These are phyloP conservation scores for Scheffersomyces ergatensis DNA, from an alignment of 805 yeast species.

Conservation along the genomic window DNA sequence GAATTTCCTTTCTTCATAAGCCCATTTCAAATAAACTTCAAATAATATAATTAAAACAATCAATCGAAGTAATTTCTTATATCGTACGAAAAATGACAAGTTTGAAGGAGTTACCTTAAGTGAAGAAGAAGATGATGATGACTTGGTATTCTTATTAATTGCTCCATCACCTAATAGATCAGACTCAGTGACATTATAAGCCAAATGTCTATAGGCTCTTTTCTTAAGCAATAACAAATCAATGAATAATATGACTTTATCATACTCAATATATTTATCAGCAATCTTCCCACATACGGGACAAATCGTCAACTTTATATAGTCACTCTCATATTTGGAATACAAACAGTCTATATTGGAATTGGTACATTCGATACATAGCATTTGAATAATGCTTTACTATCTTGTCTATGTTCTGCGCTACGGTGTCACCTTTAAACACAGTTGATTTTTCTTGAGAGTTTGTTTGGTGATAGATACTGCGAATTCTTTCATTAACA, in stretches of 20 bases:
- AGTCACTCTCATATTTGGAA: constrained; percentile 70
- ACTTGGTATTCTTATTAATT: no score
- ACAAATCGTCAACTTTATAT: constrained; percentile 79
- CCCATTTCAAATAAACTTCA: constrained; percentile 92
- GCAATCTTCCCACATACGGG: constrained; percentile 68
- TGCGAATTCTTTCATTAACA: no score
- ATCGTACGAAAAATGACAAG: constrained; percentile 12
- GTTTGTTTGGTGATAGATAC: no score
- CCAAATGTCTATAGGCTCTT: constrained; percentile 84
- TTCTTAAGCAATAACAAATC: constrained; percentile 83
- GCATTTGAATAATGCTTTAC: constrained; percentile 45
- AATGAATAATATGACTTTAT: constrained; percentile 76
- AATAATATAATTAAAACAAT: constrained; percentile 67
- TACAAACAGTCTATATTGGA: constrained; percentile 60
- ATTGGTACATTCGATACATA: constrained; percentile 84
- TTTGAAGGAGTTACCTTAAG: no score
- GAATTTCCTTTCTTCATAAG: constrained; percentile 69
- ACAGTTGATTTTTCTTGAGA: no score
- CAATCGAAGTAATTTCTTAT: constrained; percentile 37
- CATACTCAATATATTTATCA: constrained; percentile 90
- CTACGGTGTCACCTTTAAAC: no score
- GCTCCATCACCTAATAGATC: constrained; percentile 11
- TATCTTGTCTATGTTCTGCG: no score
- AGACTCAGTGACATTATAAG: constrained; percentile 60
- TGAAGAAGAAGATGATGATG: not conserved